These are phyloP conservation scores for Dictyostelium gargantuum DNA, from an alignment of 208 protist genomes.

Conservation along the genomic window DNA sequence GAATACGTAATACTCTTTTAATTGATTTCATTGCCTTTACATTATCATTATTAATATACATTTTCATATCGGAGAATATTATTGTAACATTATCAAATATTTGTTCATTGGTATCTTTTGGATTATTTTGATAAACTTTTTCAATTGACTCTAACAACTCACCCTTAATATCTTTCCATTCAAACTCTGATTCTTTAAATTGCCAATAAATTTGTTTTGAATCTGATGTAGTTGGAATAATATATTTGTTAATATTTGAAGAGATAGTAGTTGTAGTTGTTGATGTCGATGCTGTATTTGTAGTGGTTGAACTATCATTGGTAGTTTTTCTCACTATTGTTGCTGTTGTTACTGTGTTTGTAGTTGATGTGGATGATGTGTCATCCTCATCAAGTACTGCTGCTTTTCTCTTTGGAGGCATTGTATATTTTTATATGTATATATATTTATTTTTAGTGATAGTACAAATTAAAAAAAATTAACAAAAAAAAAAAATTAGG, in stretches of 20 bases:
- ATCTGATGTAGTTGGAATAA: background rate
- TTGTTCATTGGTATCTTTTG: background rate
- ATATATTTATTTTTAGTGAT: too few relatives aligned
- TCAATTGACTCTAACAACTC: background rate
- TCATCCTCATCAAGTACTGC: background rate
- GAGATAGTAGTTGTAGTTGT: background rate
- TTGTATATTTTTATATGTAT: background rate
- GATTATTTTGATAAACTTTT: background rate
- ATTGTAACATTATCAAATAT: background rate
- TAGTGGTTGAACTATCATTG: background rate
- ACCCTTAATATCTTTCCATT: background rate
- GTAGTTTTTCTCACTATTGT: background rate
- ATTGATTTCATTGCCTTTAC: background rate
- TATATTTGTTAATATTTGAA: background rate
- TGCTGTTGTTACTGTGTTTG: background rate
- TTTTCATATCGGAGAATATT: background rate
- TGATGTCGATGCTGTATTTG: background rate
- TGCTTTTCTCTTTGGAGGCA: slow-evolving; percentile 18
- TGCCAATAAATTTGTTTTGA: background rate
- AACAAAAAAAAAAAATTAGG: too few relatives aligned
- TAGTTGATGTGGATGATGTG: background rate
- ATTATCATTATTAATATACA: background rate
- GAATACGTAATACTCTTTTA: background rate
- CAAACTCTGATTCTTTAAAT: background rate
- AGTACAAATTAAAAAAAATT: too few relatives aligned